Percentiles rank a stretch among this genome's conserved stretches.
Conservation (phyloP, 208 protist genomes). For the Acanthamoeba sp. region DNA sequence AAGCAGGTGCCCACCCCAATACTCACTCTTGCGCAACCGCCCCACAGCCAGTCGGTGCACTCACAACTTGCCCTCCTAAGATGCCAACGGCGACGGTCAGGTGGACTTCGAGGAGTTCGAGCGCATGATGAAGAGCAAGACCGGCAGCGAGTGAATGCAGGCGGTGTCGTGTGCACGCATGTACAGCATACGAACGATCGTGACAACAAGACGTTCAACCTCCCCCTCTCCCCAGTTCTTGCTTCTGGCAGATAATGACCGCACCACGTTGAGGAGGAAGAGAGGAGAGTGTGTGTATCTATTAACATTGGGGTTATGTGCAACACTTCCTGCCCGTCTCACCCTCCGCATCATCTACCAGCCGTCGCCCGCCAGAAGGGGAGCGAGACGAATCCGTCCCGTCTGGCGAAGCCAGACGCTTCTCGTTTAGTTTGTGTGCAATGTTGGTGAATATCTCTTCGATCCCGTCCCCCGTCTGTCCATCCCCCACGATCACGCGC, state of each 20-base stretch:
- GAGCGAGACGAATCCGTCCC: background rate
- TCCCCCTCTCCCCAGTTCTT: too few relatives aligned
- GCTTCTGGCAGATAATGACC: too few relatives aligned
- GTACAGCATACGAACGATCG: background rate
- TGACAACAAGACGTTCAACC: background rate
- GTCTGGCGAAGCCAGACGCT: background rate
- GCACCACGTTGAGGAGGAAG: too few relatives aligned
- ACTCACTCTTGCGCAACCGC: background rate
- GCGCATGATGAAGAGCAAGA: constrained; percentile 86
- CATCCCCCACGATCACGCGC: too few relatives aligned
- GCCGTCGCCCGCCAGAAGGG: background rate
- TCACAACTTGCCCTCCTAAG: background rate
- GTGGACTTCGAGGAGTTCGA: constrained; percentile 92
- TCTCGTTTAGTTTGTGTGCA: constrained; percentile 64
- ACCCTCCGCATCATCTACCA: background rate
- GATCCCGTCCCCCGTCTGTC: constrained; percentile 50
- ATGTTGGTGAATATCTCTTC: constrained; percentile 55
- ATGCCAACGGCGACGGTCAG: constrained; percentile 91
- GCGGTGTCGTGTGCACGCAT: background rate
- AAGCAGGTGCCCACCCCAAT: constrained; percentile 79
- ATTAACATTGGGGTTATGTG: constrained; percentile 48
- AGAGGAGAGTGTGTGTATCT: background rate
- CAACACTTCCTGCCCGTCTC: constrained; percentile 35
- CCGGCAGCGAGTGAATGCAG: background rate
- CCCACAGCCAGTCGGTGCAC: background rate